Percentiles rank a stretch among this genome's conserved stretches.
phyloP scores from a whole-genome alignment of 2,329 filamentous ascomycete species.

The Aspergillus clavatus region DNA sequence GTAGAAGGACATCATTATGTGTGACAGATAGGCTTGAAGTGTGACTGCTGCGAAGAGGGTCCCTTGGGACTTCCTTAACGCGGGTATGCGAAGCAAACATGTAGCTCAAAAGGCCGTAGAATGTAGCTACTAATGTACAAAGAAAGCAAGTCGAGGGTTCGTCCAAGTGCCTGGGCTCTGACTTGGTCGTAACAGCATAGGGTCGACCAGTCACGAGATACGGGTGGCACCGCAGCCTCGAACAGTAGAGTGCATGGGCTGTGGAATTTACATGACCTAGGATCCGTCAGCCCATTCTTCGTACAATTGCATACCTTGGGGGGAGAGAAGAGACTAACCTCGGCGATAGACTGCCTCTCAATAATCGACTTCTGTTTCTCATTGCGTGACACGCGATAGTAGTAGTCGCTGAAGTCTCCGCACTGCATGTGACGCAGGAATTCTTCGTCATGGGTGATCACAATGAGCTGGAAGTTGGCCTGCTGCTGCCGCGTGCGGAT shows the following conservation, averaged over 20 bases:
- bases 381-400: conserved; percentile 80
- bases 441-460: conserved; percentile 98
- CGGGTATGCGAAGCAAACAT: background rate
- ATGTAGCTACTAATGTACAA: background rate
- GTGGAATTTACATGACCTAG: background rate
- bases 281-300: background rate
- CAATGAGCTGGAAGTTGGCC: conserved; percentile 93
- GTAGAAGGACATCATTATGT: background rate
- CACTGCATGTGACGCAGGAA: conserved; percentile 92
- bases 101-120: background rate
- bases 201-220: too few relatives aligned
- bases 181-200: too few relatives aligned
- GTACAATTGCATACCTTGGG: too few relatives aligned
- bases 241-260: too few relatives aligned
- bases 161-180: too few relatives aligned
- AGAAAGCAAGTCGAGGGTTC: too few relatives aligned
- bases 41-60: background rate
- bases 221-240: too few relatives aligned
- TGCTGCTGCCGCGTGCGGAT: conserved; percentile 79
- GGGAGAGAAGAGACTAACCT: too few relatives aligned
- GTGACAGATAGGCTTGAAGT: too few relatives aligned
- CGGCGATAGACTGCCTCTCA: conserved; percentile 55
- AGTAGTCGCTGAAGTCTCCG: conserved; percentile 85
- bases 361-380: conserved; percentile 85
- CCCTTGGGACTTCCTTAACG: background rate